Evolutionary conservation across 2,329 filamentous ascomycete genomes (phyloP), one percentile per base, ranked within the genome.

Genomic region (Verticillium nonalfalfae): DNA sequence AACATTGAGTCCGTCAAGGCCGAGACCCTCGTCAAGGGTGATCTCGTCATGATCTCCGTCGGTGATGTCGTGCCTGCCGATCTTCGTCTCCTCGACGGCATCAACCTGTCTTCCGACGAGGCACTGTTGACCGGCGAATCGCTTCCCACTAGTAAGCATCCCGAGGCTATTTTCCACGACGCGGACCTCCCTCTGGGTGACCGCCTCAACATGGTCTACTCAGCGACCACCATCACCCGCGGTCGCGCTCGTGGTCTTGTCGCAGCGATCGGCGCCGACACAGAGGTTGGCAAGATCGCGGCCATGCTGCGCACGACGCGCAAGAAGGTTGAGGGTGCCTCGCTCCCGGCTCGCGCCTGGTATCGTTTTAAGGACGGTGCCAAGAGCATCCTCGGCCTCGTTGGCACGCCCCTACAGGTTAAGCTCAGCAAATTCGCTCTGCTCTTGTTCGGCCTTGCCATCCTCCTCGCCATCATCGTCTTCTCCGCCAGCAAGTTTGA

Each of bases 371-470:
- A 75, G 60, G 73, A 73, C 54, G 75, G 69, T 13, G 62, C 69
- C 54, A 76, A 76, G 63, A 81, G 81, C 66, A 79, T 90, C 63
- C 80, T 90, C 54, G 88, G 85, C 60, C 74, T 88, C 2, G 82
- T 90, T 60, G 92, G 92, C 58, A 96, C 93, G 1, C 93, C 93
- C 0, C 79, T 97, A 56, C 91, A 96, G 76, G 88, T 89, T 66
- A 94, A 91, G 70, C 81, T 97, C 59, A 91, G 90, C 76, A 92
- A 93, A 74, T 88, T 97, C 69, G 92, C 93, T 34, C 86, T 95
- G 54, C 72, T 91, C 3, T 84, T 96, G 2, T 96, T 96, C 70
- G 86, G 81, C 56, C 83, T 92, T 58, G 93, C 85, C 54, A 77
- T 87, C 60, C 67, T 87, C 2, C 78, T 88, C 38, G 84, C 82